Evolutionary conservation across 306 rosid species (phyloP).

Genomic region (Casuarina cunninghamiana): DNA sequence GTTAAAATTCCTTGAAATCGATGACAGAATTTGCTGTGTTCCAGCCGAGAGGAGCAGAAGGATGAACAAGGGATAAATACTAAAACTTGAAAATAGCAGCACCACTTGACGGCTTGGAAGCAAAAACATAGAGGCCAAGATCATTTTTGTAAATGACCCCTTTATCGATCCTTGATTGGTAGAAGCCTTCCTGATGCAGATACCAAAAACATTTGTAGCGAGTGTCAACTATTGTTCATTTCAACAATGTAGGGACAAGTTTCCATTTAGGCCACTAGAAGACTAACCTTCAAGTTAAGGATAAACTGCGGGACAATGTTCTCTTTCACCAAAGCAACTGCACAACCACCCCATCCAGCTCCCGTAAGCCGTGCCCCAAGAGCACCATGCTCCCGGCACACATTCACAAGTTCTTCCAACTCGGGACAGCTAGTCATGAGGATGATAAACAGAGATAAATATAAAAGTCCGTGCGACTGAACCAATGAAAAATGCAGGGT

Average conservation of each 20-base stretch:
- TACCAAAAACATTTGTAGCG: not conserved
- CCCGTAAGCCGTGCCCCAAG: constrained; percentile 97
- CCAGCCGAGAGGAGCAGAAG: not conserved
- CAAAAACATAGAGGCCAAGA: constrained; percentile 77
- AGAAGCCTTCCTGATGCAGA: constrained; percentile 65
- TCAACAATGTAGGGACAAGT: not conserved
- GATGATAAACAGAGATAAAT: not conserved
- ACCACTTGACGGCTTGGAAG: constrained; percentile 98
- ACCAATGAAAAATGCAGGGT: not conserved
- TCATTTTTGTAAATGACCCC: constrained; percentile 64
- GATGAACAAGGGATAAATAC: constrained; percentile 2
- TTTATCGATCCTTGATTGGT: constrained; percentile 64
- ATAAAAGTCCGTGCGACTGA: not conserved
- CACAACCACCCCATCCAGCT: constrained; percentile 99
- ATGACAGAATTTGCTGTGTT: not conserved
- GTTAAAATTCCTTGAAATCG: not conserved
- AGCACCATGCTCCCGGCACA: constrained; percentile 65
- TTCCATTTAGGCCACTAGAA: not conserved
- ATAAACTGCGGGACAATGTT: constrained; percentile 82
- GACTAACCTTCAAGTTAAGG: constrained; percentile 81
- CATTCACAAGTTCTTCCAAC: constrained; percentile 84
- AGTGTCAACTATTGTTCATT: constrained; percentile 14
- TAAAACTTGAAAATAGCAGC: constrained; percentile 89
- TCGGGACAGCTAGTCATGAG: constrained; percentile 74
- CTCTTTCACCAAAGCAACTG: constrained; percentile 92